Evolutionary conservation across 208 protist genomes (phyloP).

Genomic region (Kentomonas sorsogonicus): DNA sequence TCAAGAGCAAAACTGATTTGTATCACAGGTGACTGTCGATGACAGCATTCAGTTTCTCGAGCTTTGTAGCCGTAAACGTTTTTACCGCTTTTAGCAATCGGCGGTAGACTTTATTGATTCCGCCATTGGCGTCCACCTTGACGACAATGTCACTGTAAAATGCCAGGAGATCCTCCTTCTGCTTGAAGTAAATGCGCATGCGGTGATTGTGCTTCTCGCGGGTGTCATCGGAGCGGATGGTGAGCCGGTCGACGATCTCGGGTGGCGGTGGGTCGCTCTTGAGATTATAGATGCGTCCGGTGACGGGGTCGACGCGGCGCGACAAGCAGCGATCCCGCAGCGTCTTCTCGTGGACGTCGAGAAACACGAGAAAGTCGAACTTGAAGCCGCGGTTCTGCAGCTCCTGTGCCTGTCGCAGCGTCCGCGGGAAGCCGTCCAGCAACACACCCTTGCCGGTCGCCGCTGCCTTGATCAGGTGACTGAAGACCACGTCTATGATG

Average conservation of each 20-base stretch:
- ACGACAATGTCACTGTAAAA: slow-evolving; percentile 52
- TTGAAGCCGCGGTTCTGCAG: slow-evolving; percentile 43
- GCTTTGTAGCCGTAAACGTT: slow-evolving; percentile 16
- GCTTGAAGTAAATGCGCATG: slow-evolving; percentile 65
- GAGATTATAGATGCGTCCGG: slow-evolving; percentile 72
- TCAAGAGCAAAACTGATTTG: too few species aligned
- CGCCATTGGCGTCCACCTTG: slow-evolving; percentile 45
- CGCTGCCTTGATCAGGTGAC: slow-evolving; percentile 25
- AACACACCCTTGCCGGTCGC: slow-evolving; percentile 59
- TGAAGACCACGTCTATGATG: slow-evolving; percentile 64
- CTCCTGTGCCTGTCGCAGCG: slow-evolving; percentile 77
- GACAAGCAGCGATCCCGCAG: slow-evolving; percentile 55
- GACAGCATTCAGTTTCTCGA: slow-evolving; percentile 9
- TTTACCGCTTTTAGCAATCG: slow-evolving; percentile 25
- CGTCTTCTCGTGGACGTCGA: slow-evolving; percentile 42
- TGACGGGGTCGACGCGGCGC: slow-evolving; percentile 67
- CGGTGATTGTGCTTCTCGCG: slow-evolving; percentile 61
- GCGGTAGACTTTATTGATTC: slow-evolving; percentile 43
- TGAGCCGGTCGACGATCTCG: slow-evolving; percentile 58
- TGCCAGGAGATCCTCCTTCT: slow-evolving; percentile 48
- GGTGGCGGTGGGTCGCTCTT: slow-evolving; percentile 62
- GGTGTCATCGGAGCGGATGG: slow-evolving; percentile 80
- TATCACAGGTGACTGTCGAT: slow-evolving; percentile 17
- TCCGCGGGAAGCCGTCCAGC: slow-evolving; percentile 94
- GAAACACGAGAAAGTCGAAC: slow-evolving; percentile 70